Evolutionary conservation across 768 basidiomycete genomes (phyloP).

Genomic region (Pseudohyphozyma bogoriensis): DNA sequence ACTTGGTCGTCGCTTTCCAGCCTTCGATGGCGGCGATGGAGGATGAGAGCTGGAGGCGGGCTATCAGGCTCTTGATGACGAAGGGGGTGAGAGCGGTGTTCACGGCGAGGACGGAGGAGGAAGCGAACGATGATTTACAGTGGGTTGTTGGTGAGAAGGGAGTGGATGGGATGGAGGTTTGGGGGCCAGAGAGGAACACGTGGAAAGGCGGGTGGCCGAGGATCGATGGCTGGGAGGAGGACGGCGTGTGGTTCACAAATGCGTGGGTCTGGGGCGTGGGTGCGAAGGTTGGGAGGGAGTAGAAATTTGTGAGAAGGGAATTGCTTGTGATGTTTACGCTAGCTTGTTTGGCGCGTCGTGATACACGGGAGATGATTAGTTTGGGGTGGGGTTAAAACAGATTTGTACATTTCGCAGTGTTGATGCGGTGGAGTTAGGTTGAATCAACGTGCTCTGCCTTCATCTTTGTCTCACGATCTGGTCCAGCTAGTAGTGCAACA

Average conservation of each 20-base stretch:
- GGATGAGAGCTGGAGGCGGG: background rate
- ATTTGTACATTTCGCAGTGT: too few relatives aligned
- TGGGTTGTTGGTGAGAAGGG: background rate
- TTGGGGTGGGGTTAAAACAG: too few relatives aligned
- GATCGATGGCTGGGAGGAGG: conserved; percentile 17
- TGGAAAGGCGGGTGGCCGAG: conserved; percentile 14
- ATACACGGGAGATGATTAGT: too few relatives aligned
- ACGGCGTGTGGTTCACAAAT: background rate
- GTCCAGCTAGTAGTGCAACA: too few relatives aligned
- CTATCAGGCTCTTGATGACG: background rate
- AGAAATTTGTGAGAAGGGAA: background rate
- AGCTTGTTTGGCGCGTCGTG: too few relatives aligned
- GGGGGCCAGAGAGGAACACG: conserved; percentile 9
- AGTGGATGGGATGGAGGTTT: background rate
- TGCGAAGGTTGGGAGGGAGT: background rate
- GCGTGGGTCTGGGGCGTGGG: background rate
- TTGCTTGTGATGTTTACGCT: too few relatives aligned
- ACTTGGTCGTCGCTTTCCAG: background rate
- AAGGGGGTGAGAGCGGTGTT: background rate
- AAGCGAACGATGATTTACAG: background rate
- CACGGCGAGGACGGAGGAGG: background rate
- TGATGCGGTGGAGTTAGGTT: too few relatives aligned
- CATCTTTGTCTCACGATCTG: too few relatives aligned
- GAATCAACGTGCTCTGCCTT: too few relatives aligned
- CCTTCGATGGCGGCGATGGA: background rate